phyloP scores from a whole-genome alignment of 2,329 filamentous ascomycete genomes.

The Trichoderma sp. region DNA sequence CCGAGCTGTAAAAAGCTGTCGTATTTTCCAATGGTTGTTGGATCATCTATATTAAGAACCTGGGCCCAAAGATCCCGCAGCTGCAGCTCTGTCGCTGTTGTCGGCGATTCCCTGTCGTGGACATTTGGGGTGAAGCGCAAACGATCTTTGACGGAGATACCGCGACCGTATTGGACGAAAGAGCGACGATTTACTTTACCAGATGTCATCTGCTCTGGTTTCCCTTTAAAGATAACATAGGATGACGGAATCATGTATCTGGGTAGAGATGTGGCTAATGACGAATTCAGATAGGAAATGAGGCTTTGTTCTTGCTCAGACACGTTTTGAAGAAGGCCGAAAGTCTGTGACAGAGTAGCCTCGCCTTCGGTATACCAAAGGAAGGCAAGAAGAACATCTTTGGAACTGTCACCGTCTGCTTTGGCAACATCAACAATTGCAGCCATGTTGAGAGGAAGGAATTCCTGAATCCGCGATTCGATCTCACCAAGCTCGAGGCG shows the following conservation, averaged over 20 bases:
- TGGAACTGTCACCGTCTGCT: constrained; percentile 10
- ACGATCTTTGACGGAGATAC: not conserved
- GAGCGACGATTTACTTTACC: constrained; percentile 26
- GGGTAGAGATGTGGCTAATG: constrained; percentile 22
- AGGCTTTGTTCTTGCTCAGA: not conserved
- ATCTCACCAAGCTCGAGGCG: constrained; percentile 24
- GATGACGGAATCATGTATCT: constrained; percentile 29
- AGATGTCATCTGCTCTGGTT: constrained; percentile 26
- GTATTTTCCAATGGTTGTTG: constrained; percentile 10
- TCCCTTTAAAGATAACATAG: constrained; percentile 27
- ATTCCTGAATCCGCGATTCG: constrained; percentile 7
- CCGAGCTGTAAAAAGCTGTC: constrained; percentile 24
- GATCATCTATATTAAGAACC: constrained; percentile 15
- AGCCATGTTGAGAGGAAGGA: not conserved
- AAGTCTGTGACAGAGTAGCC: not conserved
- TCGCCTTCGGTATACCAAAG: constrained; percentile 6
- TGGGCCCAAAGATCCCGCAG: constrained; percentile 27
- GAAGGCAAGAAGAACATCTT: not conserved
- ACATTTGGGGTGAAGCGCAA: not conserved
- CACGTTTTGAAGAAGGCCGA: constrained; percentile 21
- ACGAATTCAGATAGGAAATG: constrained; percentile 23
- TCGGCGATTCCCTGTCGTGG: not conserved
- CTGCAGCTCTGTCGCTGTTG: not conserved
- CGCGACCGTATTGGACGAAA: not conserved
- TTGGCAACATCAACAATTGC: constrained; percentile 8